phyloP scores from a whole-genome alignment of 192 early-diverging fungal genomes.

The Backusella australiensis region DNA sequence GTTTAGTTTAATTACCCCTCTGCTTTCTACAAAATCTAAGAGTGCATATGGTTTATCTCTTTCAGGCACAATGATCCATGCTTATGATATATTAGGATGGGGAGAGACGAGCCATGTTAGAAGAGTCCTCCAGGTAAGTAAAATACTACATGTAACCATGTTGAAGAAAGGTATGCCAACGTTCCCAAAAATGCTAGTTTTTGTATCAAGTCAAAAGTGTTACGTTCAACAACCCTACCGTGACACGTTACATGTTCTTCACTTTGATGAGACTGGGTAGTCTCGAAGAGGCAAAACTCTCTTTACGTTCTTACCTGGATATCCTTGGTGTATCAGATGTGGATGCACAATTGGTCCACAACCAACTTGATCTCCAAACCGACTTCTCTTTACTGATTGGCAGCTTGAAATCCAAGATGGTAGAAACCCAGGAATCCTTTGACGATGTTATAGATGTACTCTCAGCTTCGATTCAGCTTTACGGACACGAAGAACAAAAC shows the following conservation, averaged over 20 bases:
- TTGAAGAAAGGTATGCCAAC: neutral
- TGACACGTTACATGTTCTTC: slow-evolving; percentile 60
- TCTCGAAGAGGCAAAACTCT: slow-evolving; percentile 70
- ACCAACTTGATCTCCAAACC: neutral
- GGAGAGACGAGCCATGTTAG: slow-evolving; percentile 10
- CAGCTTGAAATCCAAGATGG: neutral
- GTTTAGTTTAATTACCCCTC: slow-evolving; percentile 3
- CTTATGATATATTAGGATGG: slow-evolving; percentile 7
- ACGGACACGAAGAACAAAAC: slow-evolving; percentile 12
- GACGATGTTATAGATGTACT: neutral
- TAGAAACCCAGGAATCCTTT: neutral
- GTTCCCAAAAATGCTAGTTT: neutral
- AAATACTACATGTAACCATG: neutral
- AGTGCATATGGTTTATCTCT: neutral
- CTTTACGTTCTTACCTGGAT: slow-evolving; percentile 57
- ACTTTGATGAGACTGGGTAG: slow-evolving; percentile 59
- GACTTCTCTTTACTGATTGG: neutral
- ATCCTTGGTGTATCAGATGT: slow-evolving; percentile 41
- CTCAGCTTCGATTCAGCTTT: neutral
- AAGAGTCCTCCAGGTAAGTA: slow-evolving; percentile 4
- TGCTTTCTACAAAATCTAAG: neutral
- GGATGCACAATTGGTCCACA: neutral
- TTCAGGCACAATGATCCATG: neutral
- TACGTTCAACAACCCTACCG: slow-evolving; percentile 70
- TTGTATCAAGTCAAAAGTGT: slow-evolving; percentile 24